phyloP scores from a whole-genome alignment of 495 filamentous ascomycete species.

The Penicillium pancosmium region DNA sequence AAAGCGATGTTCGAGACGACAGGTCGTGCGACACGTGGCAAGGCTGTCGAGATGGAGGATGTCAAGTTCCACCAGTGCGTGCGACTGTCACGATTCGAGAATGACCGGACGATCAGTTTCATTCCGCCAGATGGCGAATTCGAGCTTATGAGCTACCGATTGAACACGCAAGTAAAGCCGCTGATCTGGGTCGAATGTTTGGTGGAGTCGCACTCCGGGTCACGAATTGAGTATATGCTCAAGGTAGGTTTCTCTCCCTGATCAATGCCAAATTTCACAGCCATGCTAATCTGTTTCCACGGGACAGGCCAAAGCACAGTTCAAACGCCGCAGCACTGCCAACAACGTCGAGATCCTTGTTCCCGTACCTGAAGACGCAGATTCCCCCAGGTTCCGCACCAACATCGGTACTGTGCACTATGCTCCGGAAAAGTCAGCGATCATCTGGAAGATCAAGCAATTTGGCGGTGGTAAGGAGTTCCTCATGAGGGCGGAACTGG shows the following conservation, averaged over 20 bases:
- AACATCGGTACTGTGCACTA: conserved; percentile 99
- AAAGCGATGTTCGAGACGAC: conserved; percentile 99
- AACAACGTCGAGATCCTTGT: conserved; percentile 99
- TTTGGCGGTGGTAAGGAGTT: conserved; percentile 99
- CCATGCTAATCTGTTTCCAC: conserved; percentile 6
- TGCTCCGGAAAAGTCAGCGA: conserved; percentile 94
- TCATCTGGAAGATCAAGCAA: conserved; percentile 99
- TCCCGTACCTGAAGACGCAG: conserved; percentile 96
- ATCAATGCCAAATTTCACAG: not conserved
- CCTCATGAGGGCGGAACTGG: conserved; percentile 98
- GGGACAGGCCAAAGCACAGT: conserved; percentile 83
- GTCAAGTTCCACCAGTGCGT: conserved; percentile 99
- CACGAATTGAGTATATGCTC: conserved; percentile 96
- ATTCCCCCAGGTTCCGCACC: conserved; percentile 93
- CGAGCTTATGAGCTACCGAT: conserved; percentile 97
- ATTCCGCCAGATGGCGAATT: conserved; percentile 99
- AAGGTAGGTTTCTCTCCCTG: conserved; percentile 57
- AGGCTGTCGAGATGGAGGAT: conserved; percentile 99
- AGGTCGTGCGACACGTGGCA: conserved; percentile 89
- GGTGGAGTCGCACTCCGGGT: conserved; percentile 92
- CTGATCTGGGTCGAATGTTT: conserved; percentile 99
- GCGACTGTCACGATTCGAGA: conserved; percentile 92
- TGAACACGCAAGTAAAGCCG: conserved; percentile 98
- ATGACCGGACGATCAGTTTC: conserved; percentile 98
- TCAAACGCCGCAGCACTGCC: conserved; percentile 95